These are phyloP conservation scores for Fusarium nisikadoi DNA, from an alignment of 2,329 filamentous ascomycete genomes.

Conservation along the genomic window DNA sequence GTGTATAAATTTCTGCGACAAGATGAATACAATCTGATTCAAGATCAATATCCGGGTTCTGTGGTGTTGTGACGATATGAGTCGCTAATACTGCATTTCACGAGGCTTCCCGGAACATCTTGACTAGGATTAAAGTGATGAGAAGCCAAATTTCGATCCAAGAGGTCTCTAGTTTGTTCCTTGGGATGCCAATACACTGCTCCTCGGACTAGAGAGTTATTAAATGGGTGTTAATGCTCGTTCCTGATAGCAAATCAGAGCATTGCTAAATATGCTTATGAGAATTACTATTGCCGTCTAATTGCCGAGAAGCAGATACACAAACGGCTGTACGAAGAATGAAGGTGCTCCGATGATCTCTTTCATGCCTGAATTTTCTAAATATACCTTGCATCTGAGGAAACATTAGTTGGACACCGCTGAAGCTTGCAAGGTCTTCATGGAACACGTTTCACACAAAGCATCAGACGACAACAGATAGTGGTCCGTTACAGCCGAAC, in stretches of 20 bases:
- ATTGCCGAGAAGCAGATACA: not conserved
- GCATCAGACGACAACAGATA: not conserved
- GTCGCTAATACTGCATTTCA: not conserved
- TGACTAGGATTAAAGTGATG: not conserved
- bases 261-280: slow-evolving; percentile 29
- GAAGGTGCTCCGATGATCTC: not conserved
- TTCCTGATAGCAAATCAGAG: slow-evolving; percentile 25
- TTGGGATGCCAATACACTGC: not conserved
- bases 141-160: not conserved
- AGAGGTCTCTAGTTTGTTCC: not conserved
- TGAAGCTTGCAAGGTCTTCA: not conserved
- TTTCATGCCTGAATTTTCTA: not conserved
- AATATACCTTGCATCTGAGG: not conserved
- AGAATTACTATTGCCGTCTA: slow-evolving; percentile 1
- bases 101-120: not conserved
- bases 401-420: not conserved
- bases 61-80: not conserved
- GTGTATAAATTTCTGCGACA: slow-evolving; percentile 42
- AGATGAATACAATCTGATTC: slow-evolving; percentile 28
- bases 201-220: not conserved
- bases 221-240: not conserved
- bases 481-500: not conserved
- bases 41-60: slow-evolving; percentile 3
- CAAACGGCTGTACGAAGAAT: not conserved
- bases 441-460: not conserved